A percentile compares a stretch with the other conserved stretches of the same genome.
These are phyloP conservation scores for Acmispon strigosus DNA, from an alignment of 306 rosid genomes.

Conservation along the genomic window DNA sequence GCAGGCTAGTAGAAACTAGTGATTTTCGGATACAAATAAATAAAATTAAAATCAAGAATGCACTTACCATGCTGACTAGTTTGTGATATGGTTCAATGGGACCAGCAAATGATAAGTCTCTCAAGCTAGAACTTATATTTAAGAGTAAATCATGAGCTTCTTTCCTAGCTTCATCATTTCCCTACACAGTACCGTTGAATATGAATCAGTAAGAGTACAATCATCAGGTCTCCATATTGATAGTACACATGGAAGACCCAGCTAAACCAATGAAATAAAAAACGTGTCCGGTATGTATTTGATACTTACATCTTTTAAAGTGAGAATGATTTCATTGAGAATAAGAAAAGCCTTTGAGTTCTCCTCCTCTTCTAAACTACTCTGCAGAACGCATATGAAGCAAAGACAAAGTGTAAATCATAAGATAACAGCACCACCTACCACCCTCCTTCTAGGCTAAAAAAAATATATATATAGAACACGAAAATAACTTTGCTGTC, in stretches of 20 bases:
- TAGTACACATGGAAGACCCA: neutral
- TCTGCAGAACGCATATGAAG: constrained; percentile 43
- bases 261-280: constrained; percentile 9
- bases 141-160: constrained; percentile 69
- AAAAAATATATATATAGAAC: neutral
- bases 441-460: neutral
- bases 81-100: constrained; percentile 55
- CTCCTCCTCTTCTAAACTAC: constrained; percentile 58
- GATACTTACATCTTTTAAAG: constrained; percentile 71
- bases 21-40: neutral
- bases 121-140: constrained; percentile 59
- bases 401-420: neutral
- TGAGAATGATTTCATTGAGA: constrained; percentile 79
- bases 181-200: constrained; percentile 37
- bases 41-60: constrained; percentile 11
- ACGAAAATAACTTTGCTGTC: neutral
- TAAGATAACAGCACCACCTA: neutral
- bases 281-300: neutral
- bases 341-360: constrained; percentile 71
- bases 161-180: constrained; percentile 67
- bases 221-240: constrained; percentile 4
- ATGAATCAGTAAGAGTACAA: constrained; percentile 19
- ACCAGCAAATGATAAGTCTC: constrained; percentile 32
- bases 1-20: neutral
- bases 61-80: constrained; percentile 74